Conservation (phyloP, 1,139 yeast species). For the Candida anutae region DNA sequence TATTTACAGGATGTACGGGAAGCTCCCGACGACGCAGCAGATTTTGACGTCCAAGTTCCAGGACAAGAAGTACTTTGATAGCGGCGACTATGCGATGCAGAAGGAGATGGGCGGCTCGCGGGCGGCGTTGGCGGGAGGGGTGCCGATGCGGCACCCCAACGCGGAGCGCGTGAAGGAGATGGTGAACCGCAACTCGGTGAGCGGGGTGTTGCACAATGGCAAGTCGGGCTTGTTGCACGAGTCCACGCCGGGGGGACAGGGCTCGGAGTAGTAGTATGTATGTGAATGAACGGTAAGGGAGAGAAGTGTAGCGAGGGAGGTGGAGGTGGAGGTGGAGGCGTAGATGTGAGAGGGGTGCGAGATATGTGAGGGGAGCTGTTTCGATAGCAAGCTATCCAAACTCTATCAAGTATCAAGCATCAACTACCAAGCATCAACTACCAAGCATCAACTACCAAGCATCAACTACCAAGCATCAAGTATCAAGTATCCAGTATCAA, state of each 20-base stretch:
- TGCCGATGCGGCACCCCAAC: constrained; percentile 40
- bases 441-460: too few species aligned
- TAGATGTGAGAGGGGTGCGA: too few species aligned
- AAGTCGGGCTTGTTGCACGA: constrained; percentile 40
- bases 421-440: too few species aligned
- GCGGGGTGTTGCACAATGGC: constrained; percentile 41
- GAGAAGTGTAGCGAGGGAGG: too few species aligned
- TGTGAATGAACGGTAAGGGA: too few species aligned
- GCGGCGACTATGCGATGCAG: constrained; percentile 95
- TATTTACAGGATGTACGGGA: constrained; percentile 77
- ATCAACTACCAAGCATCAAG: too few species aligned
- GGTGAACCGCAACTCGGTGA: constrained; percentile 37
- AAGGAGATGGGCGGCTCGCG: constrained; percentile 38
- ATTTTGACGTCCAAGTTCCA: constrained; percentile 69
- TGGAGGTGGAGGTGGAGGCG: too few species aligned
- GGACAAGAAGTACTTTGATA: constrained; percentile 91
- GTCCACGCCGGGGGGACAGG: constrained; percentile 25
- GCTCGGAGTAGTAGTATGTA: background rate
- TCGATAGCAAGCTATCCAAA: too few species aligned
- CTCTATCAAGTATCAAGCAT: too few species aligned
- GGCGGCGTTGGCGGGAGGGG: constrained; percentile 21
- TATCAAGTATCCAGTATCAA: too few species aligned
- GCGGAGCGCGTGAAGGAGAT: constrained; percentile 45
- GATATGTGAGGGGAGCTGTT: too few species aligned
- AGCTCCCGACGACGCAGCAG: constrained; percentile 80